Evolutionary conservation across 1,284 basidiomycete genomes (phyloP).

Genomic region (Leccinum ponderosum): DNA sequence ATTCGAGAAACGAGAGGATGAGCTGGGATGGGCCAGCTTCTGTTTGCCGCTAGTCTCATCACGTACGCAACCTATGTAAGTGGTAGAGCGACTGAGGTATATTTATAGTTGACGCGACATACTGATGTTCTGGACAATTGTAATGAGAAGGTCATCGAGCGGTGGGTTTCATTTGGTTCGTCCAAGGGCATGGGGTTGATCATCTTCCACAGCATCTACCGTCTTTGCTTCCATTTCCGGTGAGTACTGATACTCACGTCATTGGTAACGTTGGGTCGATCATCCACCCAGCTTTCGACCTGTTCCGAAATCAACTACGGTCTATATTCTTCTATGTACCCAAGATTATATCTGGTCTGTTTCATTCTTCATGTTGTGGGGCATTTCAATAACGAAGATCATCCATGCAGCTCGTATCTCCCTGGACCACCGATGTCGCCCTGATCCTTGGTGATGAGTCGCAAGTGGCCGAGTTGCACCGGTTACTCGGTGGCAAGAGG

Average conservation of each 20-base stretch:
- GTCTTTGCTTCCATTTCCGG: slow-evolving; percentile 1
- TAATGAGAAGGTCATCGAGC: background rate
- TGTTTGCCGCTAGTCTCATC: background rate
- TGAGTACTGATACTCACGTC: background rate
- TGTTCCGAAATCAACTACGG: background rate
- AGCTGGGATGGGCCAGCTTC: background rate
- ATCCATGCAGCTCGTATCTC: background rate
- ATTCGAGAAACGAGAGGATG: background rate
- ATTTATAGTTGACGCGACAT: background rate
- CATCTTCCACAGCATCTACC: background rate
- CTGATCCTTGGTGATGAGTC: too few relatives aligned
- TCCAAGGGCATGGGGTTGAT: background rate
- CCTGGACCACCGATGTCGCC: background rate
- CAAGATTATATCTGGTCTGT: slow-evolving; percentile 1
- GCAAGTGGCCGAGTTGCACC: too few relatives aligned
- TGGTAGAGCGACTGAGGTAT: background rate
- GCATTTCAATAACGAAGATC: background rate
- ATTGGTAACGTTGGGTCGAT: background rate
- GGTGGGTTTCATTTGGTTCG: background rate
- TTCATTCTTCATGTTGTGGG: background rate
- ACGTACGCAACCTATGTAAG: slow-evolving; percentile 1
- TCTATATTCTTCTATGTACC: slow-evolving; percentile 1
- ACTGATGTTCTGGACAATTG: background rate
- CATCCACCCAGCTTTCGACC: background rate
- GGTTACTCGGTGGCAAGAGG: too few relatives aligned